These are phyloP conservation scores for Phytopythium mirpurense DNA, from an alignment of 352 stramenopile species.

Conservation along the genomic window DNA sequence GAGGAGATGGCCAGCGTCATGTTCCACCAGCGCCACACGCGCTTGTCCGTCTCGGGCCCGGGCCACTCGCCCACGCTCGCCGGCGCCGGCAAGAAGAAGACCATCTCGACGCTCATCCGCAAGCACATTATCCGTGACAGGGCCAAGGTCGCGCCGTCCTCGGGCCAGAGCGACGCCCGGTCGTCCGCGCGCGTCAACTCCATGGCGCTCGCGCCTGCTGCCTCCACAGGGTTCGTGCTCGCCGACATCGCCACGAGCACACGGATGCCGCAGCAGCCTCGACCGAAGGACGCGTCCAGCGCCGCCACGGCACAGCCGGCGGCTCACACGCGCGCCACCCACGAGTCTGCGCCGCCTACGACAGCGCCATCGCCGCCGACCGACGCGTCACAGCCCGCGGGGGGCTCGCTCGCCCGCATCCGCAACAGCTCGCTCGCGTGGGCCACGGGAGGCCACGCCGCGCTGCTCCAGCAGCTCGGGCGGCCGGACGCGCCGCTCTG, in stretches of 20 bases:
- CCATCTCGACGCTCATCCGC: conserved; percentile 36
- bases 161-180: conserved; percentile 7
- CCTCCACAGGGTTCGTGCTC: background rate
- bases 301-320: background rate
- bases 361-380: background rate
- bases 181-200: background rate
- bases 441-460: background rate
- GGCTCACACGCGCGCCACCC: background rate
- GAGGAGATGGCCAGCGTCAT: conserved; percentile 36
- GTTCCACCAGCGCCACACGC: conserved; percentile 20
- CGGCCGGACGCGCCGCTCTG: conserved; percentile 15
- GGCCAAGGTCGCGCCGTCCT: conserved; percentile 21
- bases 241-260: background rate
- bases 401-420: background rate
- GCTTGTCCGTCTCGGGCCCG: background rate
- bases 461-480: background rate
- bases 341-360: background rate
- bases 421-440: conserved; percentile 3
- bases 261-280: background rate
- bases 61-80: background rate
- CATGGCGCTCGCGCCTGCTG: background rate
- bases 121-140: conserved; percentile 39
- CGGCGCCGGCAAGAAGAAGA: conserved; percentile 31
- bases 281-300: background rate
- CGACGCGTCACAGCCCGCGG: background rate